Evolutionary conservation across 495 filamentous ascomycete genomes (phyloP).

Genomic region (Podospora tetraspora): DNA sequence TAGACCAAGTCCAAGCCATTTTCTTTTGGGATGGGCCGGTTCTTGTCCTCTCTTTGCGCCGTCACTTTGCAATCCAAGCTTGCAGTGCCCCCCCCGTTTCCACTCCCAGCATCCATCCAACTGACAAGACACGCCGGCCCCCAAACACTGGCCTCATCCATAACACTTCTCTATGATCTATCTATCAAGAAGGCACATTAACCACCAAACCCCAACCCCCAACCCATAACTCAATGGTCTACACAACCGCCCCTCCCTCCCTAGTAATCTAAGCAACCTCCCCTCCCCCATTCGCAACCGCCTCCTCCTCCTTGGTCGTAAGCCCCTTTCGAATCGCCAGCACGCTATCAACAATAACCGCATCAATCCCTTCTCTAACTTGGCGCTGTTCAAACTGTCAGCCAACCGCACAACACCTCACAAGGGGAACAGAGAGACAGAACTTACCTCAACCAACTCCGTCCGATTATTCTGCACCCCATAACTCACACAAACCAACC

Average conservation of each 20-base stretch:
- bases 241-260: not conserved
- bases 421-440: not conserved
- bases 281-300: not conserved
- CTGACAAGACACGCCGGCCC: not conserved
- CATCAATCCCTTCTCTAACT: constrained; percentile 92
- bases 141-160: not conserved
- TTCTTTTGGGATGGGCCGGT: not conserved
- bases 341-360: constrained; percentile 92
- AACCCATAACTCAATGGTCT: not conserved
- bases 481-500: constrained; percentile 94
- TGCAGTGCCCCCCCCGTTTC: not conserved
- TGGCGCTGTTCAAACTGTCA: constrained; percentile 57
- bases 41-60: too few species aligned
- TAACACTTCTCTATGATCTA: not conserved
- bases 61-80: too few species aligned
- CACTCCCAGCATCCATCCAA: not conserved
- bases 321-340: constrained; percentile 62
- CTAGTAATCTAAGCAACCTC: too few species aligned
- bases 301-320: constrained; percentile 30
- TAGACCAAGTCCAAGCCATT: not conserved
- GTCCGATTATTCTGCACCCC: constrained; percentile 83
- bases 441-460: constrained; percentile 70
- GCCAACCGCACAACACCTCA: not conserved
- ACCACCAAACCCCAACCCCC: not conserved
- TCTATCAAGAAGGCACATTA: not conserved